Evolutionary conservation across 2,329 filamentous ascomycete species (phyloP).

Genomic region (Claviceps arundinis): DNA sequence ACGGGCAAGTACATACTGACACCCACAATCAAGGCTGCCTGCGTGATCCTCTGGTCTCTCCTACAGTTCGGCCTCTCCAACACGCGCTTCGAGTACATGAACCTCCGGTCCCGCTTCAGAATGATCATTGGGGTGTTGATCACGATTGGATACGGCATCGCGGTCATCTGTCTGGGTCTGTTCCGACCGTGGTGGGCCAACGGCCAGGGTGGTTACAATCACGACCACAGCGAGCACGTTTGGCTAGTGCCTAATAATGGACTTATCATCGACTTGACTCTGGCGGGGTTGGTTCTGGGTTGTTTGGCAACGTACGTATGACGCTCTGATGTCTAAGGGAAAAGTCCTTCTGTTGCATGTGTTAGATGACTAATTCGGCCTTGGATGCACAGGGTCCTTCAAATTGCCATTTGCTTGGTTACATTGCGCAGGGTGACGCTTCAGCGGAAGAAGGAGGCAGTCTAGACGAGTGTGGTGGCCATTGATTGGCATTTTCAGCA

Average conservation of each 20-base stretch:
- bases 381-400: neutral
- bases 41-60: slow-evolving; percentile 4
- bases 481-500: neutral
- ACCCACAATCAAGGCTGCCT: neutral
- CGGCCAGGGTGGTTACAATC: neutral
- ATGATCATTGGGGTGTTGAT: slow-evolving; percentile 5
- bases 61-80: slow-evolving; percentile 2
- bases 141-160: slow-evolving; percentile 3
- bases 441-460: neutral
- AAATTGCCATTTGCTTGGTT: neutral
- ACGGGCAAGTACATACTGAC: neutral
- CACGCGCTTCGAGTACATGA: slow-evolving; percentile 4
- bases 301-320: neutral
- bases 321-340: neutral
- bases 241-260: neutral
- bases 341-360: neutral
- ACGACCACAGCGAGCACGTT: neutral
- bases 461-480: neutral
- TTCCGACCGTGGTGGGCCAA: neutral
- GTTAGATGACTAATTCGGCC: neutral
- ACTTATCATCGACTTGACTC: neutral
- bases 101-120: slow-evolving; percentile 6
- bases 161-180: neutral
- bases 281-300: neutral
- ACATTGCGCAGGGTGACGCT: neutral